Conservation (phyloP, 805 yeast species). For the Metschnikowia arizonensis region DNA sequence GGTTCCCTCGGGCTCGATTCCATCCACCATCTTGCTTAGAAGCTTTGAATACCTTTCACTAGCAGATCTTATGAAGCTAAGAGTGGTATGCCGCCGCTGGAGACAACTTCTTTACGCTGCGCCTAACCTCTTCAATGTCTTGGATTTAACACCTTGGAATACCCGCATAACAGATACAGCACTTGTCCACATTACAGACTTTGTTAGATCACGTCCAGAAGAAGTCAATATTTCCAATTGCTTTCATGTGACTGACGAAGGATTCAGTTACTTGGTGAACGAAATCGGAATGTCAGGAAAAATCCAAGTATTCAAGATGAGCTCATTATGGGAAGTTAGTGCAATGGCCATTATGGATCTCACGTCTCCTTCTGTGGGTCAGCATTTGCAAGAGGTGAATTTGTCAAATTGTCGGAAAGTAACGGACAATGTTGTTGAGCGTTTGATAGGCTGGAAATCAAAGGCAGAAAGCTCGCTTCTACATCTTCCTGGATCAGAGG, state of each 20-base stretch:
- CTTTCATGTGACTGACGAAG: constrained; percentile 72
- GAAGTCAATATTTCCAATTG: constrained; percentile 64
- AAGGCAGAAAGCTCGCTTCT: constrained; percentile 3
- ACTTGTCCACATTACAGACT: constrained; percentile 55
- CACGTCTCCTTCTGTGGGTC: constrained; percentile 61
- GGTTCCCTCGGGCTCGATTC: constrained; percentile 50
- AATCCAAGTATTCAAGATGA: constrained; percentile 54
- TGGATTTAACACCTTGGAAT: constrained; percentile 63
- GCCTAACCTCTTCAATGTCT: constrained; percentile 44
- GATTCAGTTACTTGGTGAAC: constrained; percentile 65
- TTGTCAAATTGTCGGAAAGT: constrained; percentile 71
- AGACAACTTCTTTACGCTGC: constrained; percentile 58
- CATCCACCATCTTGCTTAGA: constrained; percentile 53
- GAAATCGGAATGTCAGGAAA: constrained; percentile 66
- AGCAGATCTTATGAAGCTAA: constrained; percentile 56
- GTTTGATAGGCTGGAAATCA: constrained; percentile 55
- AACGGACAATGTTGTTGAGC: constrained; percentile 63
- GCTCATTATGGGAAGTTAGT: constrained; percentile 70
- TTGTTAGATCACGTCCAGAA: constrained; percentile 66
- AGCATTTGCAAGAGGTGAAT: constrained; percentile 55
- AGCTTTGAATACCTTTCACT: constrained; percentile 52
- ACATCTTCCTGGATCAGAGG: constrained; percentile 13
- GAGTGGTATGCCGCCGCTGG: constrained; percentile 64
- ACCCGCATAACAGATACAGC: constrained; percentile 56
- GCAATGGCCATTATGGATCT: constrained; percentile 82